Evolutionary conservation across 108 stramenopile species (phyloP), one percentile per base, ranked within the genome.

Genomic region (Skeletonema menzelii): DNA sequence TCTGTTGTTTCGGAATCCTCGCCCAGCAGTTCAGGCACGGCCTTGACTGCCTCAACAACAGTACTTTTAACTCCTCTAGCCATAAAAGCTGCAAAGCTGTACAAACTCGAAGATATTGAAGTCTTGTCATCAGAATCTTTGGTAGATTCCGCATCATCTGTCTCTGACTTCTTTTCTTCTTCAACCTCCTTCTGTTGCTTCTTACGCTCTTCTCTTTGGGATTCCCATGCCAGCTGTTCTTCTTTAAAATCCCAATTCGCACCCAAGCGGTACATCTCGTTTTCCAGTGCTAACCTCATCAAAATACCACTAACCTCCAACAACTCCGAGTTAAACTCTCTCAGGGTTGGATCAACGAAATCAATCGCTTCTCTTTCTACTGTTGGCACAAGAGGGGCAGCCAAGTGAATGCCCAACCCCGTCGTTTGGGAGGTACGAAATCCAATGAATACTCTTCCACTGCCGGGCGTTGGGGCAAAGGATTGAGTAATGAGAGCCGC

Each of bases 281-380:
- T 85, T 63, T 93, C 89, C 46, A 93, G 42, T 4, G 83, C 82
- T 34, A 87, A 65, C 24, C 86, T 65, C 74, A 86, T 70, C 11
- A 88, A 47, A 17, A 88, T 88, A n/a, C 91, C 91, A 5, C 75
- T 59, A 65, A 89, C 75, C 46, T 93, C 85, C 22, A 93, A 58
- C 20, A 93, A 67, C 65, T 90, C 89, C 20, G 70, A 66, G 77
- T 93, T 93, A 74, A 79, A 93, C 19, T 79, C 65, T 44, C 88
- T 72, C 42, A 93, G 60, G 11, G 89, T 82, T 34, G 85, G 75
- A 70, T 93, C 92, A 31, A 89, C 88, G 47, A 91, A 72, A 65
- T 93, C 92, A 74, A 93, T 87, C 6, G 89, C 88, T 65, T 93
- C 92, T 31, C 92, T 80, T 70, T 93, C 92, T 4, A 93, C 92